Conservation (phyloP, 768 basidiomycete genomes). For the Tremella fuciformis region DNA sequence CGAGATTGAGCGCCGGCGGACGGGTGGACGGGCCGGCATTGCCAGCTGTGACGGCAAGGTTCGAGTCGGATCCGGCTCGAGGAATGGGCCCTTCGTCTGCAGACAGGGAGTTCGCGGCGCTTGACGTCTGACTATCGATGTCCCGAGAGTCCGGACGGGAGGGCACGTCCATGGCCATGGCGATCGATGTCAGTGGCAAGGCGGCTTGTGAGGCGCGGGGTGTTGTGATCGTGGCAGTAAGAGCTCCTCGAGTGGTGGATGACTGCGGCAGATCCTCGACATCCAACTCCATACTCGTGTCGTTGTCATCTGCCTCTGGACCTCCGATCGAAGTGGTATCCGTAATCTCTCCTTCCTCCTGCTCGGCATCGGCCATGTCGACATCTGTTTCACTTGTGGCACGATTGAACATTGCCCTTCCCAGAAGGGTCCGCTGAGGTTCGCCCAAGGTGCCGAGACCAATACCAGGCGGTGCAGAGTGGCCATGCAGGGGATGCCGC, state of each 20-base stretch:
- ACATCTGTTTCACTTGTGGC: constrained; percentile 40
- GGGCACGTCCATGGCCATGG: constrained; percentile 34
- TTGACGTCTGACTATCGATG: constrained; percentile 27
- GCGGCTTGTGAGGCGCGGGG: constrained; percentile 30
- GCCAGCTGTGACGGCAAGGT: constrained; percentile 17
- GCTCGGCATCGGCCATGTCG: constrained; percentile 46
- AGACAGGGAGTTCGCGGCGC: constrained; percentile 34
- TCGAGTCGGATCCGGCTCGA: constrained; percentile 35
- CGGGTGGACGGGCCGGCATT: constrained; percentile 10
- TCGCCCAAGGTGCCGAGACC: constrained; percentile 2
- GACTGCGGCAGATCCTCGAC: constrained; percentile 14
- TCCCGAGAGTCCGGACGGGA: constrained; percentile 16
- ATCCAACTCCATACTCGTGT: constrained; percentile 58
- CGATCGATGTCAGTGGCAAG: not conserved
- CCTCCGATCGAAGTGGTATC: constrained; percentile 59
- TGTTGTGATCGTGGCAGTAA: constrained; percentile 11
- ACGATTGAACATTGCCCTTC: not conserved
- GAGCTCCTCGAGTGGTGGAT: constrained; percentile 13
- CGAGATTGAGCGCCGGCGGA: constrained; percentile 30
- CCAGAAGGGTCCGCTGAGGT: not conserved
- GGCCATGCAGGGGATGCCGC: no score
- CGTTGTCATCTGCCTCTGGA: constrained; percentile 50
- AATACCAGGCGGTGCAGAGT: not conserved
- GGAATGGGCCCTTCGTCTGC: constrained; percentile 34
- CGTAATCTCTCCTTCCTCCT: constrained; percentile 64